phyloP scores from a whole-genome alignment of 106 monocot species.

The Dendrobium chrysotoxum region DNA sequence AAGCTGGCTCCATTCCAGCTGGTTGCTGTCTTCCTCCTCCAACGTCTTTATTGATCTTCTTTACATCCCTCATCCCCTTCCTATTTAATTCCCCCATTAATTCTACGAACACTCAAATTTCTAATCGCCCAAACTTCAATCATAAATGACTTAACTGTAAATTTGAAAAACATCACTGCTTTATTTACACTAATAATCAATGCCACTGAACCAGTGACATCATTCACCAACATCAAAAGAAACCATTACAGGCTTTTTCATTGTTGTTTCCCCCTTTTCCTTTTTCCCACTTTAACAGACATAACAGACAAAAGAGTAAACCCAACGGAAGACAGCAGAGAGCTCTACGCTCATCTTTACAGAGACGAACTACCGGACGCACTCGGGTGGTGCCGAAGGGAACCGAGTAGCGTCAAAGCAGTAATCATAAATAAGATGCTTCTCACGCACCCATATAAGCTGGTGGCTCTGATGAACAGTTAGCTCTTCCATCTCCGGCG shows the following conservation, averaged over 20 bases:
- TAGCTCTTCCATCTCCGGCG: conserved; percentile 61
- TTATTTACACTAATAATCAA: neutral
- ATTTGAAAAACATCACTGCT: neutral
- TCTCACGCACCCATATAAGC: conserved; percentile 73
- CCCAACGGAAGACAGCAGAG: neutral
- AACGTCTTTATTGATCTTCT: no score
- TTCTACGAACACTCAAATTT: no score
- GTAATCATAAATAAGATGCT: conserved; percentile 83
- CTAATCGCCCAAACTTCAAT: no score
- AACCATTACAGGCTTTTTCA: neutral
- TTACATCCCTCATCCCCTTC: neutral
- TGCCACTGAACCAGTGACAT: conserved; percentile 1
- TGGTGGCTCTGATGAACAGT: conserved; percentile 89
- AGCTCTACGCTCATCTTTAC: neutral
- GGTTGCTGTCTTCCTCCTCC: no score
- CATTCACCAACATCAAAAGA: neutral
- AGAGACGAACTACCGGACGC: conserved; percentile 8
- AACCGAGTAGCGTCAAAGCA: conserved; percentile 55
- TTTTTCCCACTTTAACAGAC: neutral
- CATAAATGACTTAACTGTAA: no score
- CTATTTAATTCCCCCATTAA: no score
- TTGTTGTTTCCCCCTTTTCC: neutral
- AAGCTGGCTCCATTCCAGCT: no score
- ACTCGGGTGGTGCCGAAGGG: conserved; percentile 51
- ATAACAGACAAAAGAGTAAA: neutral